Base-by-base conservation (phyloP, 1,139 yeast species). In the Citeromyces hawaiiensis region DNA sequence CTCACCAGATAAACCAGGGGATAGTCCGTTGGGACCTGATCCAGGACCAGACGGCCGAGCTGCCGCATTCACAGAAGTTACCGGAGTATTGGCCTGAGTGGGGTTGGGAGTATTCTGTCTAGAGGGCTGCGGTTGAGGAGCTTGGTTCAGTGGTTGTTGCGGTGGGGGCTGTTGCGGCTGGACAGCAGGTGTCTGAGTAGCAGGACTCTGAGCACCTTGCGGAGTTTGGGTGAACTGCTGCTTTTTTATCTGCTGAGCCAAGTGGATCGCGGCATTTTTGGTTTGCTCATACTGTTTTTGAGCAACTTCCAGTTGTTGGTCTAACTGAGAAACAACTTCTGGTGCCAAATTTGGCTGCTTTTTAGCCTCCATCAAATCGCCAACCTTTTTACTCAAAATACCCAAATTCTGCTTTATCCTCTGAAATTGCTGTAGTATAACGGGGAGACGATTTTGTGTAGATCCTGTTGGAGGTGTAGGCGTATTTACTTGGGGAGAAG, bases 381-480 rank as follows among this genome's bases (percentile, higher is more conserved):
- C 49, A 44, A 62, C 40, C 35, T 66, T 71, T 32, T 66, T 60
- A 39, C 67, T 68, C 42, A 70, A 64, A 39, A 67, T 73, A 11
- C 63, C 66, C 5, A 58, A 56, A 37, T 55, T 44, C 15, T 47
- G 45, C 40, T 51, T 49, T 19, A 60, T 45, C 25, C 57, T 58
- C 36, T 56, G 63, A 40, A 57, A 52, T 38, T 59, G 59, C 35
- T 56, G 55, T 10, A 53, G 44, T 46, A 55, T 37, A 42, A 48
- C 41, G 42, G 52, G 15, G 44, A 36, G 14, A 34, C 38, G 35
- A 16, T 40, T 39, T 31, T 48, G 45, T 17, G 30, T 32, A 16
- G 45, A 16, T 38, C 16, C 40, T 42, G 35, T 13, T 8, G 40
- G n/a, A 14, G 33, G 32, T 21, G 36, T 25, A 4, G 37, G 21